Base-by-base conservation (phyloP, 345 rosid genomes). In the Lumnitzera racemosa region DNA sequence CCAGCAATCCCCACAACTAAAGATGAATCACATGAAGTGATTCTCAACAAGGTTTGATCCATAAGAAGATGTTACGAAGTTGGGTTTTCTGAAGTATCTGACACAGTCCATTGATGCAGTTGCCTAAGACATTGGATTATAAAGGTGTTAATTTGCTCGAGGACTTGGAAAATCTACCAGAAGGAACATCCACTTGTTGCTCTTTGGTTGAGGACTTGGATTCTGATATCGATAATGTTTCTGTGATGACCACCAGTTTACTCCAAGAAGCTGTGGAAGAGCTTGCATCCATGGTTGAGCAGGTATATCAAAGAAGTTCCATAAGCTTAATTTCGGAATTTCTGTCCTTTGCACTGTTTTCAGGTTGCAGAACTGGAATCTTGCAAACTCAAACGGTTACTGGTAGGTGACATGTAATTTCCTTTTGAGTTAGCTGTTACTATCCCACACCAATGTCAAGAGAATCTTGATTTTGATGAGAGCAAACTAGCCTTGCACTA, bases 101-200 rank as follows among this genome's bases (percentile, higher is more conserved):
- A 61, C 16, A 14, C 24, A 49, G 53, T 57, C 23, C 49, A 31
- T 67, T 56, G 53, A 24, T 79, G 51, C 54, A 85, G 95, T 61
- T 85, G 82, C 79, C 77, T 67, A 83, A 79, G 78, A 83, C 83
- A 65, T 52, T 80, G 70, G 75, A 72, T 60, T 75, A 58, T 55
- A 81, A 87, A 69, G 89, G 81, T 61, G 69, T 89, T 62, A 70
- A 80, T 65, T 74, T 78, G 67, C 89, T 91, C 14, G 89, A 83
- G 79, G 89, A 89, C 69, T 53, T 81, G 66, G 43, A 36, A 36
- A 76, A 81, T 76, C 63, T 72, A 56, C 72, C 68, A 53, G 90
- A 80, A 69, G 87, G 86, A 31, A 65, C 80, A 43, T 43, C 77
- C 55, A 63, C 64, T 48, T 77, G 73, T 76, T 75, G 67, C 67